phyloP scores from a whole-genome alignment of 345 rosid species.

The Lenwebbia sp. region DNA sequence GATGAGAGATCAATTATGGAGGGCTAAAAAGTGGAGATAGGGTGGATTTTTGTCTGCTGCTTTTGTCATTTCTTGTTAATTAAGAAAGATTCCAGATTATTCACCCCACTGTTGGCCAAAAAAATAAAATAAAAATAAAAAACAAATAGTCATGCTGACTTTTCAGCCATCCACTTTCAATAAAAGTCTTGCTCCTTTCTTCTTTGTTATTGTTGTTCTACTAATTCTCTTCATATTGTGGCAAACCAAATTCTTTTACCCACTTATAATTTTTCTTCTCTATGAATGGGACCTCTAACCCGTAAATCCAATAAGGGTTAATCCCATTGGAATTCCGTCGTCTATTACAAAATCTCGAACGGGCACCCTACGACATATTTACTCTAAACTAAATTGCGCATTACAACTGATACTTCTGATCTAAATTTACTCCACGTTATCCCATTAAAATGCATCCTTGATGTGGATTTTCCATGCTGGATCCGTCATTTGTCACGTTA shows the following conservation, averaged over 20 bases:
- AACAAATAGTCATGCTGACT: background rate
- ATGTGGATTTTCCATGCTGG: background rate
- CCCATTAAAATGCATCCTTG: background rate
- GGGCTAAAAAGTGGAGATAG: background rate
- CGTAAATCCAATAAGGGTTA: too few species aligned
- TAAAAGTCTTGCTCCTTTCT: background rate
- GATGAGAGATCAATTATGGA: background rate
- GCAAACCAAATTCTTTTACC: background rate
- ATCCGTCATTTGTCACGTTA: background rate
- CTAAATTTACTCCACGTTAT: background rate
- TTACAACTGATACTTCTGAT: accelerated
- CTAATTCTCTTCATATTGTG: background rate
- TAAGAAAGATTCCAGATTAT: background rate
- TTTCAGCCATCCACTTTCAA: background rate
- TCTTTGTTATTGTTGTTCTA: background rate
- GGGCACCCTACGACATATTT: accelerated
- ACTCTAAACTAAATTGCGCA: background rate
- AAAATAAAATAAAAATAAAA: background rate
- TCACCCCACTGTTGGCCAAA: background rate
- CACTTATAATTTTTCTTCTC: background rate
- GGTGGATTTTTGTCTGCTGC: background rate
- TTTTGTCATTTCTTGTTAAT: background rate
- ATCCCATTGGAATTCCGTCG: background rate
- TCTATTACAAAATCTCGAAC: background rate
- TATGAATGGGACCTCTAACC: too few species aligned